Percentiles rank a stretch among this genome's conserved stretches.
Conservation (phyloP, 1,139 yeast species). For the Candida sanyaensis region DNA sequence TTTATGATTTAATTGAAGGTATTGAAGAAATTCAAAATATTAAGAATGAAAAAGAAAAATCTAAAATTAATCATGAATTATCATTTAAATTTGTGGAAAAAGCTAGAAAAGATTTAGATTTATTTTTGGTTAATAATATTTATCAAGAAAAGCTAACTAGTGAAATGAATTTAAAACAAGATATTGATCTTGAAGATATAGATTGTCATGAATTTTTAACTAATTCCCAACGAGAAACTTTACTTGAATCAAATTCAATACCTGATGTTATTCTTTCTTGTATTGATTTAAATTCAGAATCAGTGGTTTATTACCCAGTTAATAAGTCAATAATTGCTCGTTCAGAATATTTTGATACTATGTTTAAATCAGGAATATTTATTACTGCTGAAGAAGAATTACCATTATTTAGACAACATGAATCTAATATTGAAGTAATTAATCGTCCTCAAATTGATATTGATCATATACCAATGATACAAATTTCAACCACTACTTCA, state of each 20-base stretch:
- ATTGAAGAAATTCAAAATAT: conserved; percentile 21
- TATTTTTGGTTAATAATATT: conserved; percentile 40
- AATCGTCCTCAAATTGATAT: conserved; percentile 24
- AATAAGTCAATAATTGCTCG: conserved; percentile 63
- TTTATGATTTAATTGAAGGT: conserved; percentile 37
- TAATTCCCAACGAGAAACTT: conserved; percentile 16
- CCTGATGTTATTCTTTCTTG: conserved; percentile 55
- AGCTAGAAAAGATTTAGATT: conserved; percentile 47
- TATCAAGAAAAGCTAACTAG: conserved; percentile 24
- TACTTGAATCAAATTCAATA: conserved; percentile 27
- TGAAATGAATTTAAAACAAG: conserved; percentile 17
- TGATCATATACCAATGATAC: conserved; percentile 31
- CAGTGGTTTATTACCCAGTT: conserved; percentile 53
- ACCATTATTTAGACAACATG: conserved; percentile 16
- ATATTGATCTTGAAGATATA: conserved; percentile 35
- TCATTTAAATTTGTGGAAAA: conserved; percentile 46
- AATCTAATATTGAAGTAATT: conserved; percentile 16
- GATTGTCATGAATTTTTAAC: conserved; percentile 21
- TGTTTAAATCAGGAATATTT: conserved; percentile 56
- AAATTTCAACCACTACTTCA: conserved; percentile 27
- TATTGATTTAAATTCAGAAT: conserved; percentile 28
- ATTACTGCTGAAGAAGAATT: conserved; percentile 18
- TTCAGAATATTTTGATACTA: conserved; percentile 64
- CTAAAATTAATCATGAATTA: conserved; percentile 46
- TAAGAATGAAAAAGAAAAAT: conserved; percentile 26